Evolutionary conservation across 805 yeast genomes (phyloP).

Genomic region (Metschnikowia orientalis): DNA sequence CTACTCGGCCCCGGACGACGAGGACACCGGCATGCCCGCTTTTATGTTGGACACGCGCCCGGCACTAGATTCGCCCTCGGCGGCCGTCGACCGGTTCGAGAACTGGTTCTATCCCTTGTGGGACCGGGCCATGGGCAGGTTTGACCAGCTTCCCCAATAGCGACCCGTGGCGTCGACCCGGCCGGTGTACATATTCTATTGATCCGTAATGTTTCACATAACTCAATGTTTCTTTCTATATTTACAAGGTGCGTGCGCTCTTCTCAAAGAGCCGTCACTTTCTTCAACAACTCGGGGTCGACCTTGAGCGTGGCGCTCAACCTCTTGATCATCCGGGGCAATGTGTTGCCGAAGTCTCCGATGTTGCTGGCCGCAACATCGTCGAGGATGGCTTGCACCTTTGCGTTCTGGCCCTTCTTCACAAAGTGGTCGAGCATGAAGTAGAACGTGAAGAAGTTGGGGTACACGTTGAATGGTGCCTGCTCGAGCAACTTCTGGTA

Average conservation of each 20-base stretch:
- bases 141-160: slow-evolving; percentile 12
- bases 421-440: slow-evolving; percentile 41
- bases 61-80: slow-evolving; percentile 68
- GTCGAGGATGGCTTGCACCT: slow-evolving; percentile 33
- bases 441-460: slow-evolving; percentile 50
- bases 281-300: slow-evolving; percentile 15
- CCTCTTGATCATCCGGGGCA: slow-evolving; percentile 33
- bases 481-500: slow-evolving; percentile 31
- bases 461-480: slow-evolving; percentile 22
- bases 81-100: slow-evolving; percentile 62
- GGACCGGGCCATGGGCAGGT: slow-evolving; percentile 66
- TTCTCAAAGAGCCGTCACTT: no score
- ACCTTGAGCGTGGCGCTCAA: slow-evolving; percentile 17
- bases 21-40: slow-evolving; percentile 80
- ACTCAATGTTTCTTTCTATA: neutral
- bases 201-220: no score
- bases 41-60: slow-evolving; percentile 94
- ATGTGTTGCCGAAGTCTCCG: slow-evolving; percentile 32
- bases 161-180: neutral
- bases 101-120: slow-evolving; percentile 66
- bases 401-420: slow-evolving; percentile 26
- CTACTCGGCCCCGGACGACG: slow-evolving; percentile 92
- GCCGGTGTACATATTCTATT: neutral
- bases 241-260: neutral
- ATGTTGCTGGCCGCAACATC: slow-evolving; percentile 32